Conservation (phyloP, 306 rosid genomes). For the Datisca glomerata region DNA sequence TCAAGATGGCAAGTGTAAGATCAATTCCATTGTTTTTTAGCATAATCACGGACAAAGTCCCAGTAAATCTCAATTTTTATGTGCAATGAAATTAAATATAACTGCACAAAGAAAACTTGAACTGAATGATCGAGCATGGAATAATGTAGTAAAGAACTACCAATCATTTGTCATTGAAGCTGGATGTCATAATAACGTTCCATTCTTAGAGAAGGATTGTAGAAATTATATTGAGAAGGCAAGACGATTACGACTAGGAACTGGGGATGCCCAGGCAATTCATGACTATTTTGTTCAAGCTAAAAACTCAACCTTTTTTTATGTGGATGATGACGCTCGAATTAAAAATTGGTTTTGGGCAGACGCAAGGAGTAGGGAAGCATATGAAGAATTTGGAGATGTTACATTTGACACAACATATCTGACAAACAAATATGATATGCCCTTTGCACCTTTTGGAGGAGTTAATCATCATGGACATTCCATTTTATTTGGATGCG, state of each 20-base stretch:
- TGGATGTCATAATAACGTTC: no score
- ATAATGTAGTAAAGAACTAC: neutral
- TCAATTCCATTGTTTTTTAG: neutral
- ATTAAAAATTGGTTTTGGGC: no score
- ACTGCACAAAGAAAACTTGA: neutral
- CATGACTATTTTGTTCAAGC: no score
- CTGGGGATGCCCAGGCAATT: no score
- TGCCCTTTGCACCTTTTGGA: neutral
- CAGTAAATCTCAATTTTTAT: neutral
- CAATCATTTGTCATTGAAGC: neutral
- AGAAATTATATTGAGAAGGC: no score
- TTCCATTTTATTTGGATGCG: neutral
- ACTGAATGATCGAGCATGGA: neutral
- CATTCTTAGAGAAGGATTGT: no score
- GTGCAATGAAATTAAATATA: neutral
- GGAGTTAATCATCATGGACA: neutral
- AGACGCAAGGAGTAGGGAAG: no score
- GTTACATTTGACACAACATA: neutral
- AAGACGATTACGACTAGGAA: no score
- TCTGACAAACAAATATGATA: neutral
- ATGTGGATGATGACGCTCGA: no score
- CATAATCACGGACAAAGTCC: conserved; percentile 1
- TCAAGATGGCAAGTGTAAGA: neutral
- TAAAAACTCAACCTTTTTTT: no score
- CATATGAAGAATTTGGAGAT: no score